phyloP scores from a whole-genome alignment of 2,329 filamentous ascomycete species.

The Colletotrichum brevisporum region DNA sequence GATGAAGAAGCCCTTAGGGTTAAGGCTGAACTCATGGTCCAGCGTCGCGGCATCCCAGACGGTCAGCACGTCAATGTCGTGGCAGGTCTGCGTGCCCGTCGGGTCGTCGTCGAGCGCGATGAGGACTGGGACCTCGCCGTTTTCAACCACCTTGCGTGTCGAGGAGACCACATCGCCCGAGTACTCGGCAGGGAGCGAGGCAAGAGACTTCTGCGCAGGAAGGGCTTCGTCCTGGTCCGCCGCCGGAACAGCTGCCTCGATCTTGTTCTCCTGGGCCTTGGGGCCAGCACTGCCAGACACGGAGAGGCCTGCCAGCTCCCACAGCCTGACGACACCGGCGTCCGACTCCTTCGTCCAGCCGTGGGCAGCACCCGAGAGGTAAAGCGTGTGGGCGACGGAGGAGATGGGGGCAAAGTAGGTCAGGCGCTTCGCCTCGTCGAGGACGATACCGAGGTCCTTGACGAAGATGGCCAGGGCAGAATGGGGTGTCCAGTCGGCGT shows the following conservation, averaged over 20 bases:
- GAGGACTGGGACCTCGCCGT: conserved; percentile 44
- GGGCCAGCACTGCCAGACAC: conserved; percentile 41
- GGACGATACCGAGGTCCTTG: conserved; percentile 51
- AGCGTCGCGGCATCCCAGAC: conserved; percentile 60
- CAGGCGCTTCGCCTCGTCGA: conserved; percentile 50
- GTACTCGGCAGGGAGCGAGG: conserved; percentile 44
- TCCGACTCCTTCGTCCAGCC: conserved; percentile 53
- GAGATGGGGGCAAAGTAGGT: conserved; percentile 48
- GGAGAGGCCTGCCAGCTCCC: conserved; percentile 49
- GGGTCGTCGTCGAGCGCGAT: conserved; percentile 68
- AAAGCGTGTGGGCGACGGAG: conserved; percentile 49
- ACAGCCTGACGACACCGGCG: conserved; percentile 53
- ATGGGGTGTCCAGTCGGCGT: conserved; percentile 52
- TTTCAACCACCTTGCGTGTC: conserved; percentile 41
- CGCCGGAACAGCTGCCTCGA: not conserved
- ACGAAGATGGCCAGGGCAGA: conserved; percentile 54
- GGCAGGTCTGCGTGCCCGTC: conserved; percentile 74
- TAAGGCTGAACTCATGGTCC: conserved; percentile 34
- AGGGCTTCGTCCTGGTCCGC: conserved; percentile 28
- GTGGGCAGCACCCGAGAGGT: conserved; percentile 50
- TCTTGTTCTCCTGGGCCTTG: conserved; percentile 3
- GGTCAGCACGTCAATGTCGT: conserved; percentile 68
- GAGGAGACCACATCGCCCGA: conserved; percentile 42
- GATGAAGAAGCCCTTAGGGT: conserved; percentile 68
- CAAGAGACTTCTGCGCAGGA: conserved; percentile 44